Percentiles rank a stretch among this genome's conserved stretches.
phyloP scores from a whole-genome alignment of 1,284 basidiomycete genomes.

The Bondarzewia mesenterica region DNA sequence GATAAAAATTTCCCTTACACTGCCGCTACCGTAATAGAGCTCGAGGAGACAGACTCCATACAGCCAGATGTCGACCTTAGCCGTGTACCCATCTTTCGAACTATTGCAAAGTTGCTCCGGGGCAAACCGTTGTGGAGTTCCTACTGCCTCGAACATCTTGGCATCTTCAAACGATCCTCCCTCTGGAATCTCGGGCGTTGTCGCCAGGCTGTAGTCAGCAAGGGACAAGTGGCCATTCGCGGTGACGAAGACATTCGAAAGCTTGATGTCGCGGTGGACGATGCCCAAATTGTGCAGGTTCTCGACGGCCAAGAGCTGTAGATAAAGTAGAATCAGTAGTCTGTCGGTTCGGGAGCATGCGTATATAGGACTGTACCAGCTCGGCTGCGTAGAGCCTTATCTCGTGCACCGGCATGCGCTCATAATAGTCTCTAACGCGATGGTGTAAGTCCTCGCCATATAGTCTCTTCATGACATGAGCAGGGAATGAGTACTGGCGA shows the following conservation, averaged over 20 bases:
- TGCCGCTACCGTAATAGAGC: no score
- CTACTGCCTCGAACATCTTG: neutral
- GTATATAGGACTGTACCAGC: neutral
- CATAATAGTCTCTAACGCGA: no score
- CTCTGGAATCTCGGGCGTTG: neutral
- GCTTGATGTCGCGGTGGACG: conserved; percentile 8
- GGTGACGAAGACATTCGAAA: conserved; percentile 6
- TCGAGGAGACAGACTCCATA: no score
- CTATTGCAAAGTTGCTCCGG: no score
- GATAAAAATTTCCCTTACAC: no score
- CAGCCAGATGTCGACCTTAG: no score
- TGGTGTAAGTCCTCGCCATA: no score
- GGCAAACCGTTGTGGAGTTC: no score
- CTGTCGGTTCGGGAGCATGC: neutral
- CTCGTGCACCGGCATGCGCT: no score
- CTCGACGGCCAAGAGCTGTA: conserved; percentile 8
- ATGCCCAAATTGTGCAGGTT: conserved; percentile 3
- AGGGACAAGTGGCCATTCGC: conserved; percentile 5
- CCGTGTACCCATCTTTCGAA: no score
- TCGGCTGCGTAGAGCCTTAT: conserved; percentile 5
- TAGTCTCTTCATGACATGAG: no score
- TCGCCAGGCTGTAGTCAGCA: conserved; percentile 7
- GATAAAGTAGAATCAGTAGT: neutral
- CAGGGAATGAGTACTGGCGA: no score
- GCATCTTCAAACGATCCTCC: neutral